Evolutionary conservation across 345 rosid genomes (phyloP), one percentile per base, ranked within the genome.

Genomic region (Hibiscus syriacus): DNA sequence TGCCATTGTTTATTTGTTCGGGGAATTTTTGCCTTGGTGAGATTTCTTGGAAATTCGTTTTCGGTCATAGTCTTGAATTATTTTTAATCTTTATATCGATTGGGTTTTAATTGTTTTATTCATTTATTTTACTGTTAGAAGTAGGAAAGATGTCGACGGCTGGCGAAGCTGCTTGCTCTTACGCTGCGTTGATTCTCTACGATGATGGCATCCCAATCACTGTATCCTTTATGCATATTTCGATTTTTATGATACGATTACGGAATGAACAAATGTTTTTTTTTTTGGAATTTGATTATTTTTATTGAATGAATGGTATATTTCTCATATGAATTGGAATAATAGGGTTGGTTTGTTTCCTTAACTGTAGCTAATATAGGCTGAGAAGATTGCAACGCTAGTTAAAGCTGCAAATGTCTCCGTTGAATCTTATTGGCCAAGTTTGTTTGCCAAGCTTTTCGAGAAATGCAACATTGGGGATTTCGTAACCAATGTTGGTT

Each of bases 391-490:
- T 27, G 56, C 87, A 0, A 49, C 79, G 1, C 3, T 92, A 66
- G 79, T 88, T 7, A 84, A 87, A 55, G 71, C 94, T 1, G 96
- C 98, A 27, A 82, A 84, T 67, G 79, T 87, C 1, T 0, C 3
- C 0, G 57, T 84, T 25, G 98, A 92, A 67, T 73, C 96, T 9
- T 92, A 85, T 81, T 92, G 97, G 97, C 93, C 98, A n/a, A 63
- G 84, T 73, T 74, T 90, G 61, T 90, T 92, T 73, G 87, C 92
- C 16, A 90, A 92, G 86, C 82, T 92, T 34, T 82, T 80, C 0
- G 96, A 90, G 82, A 93, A 88, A 77, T 77, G 86, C 38, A 80
- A 79, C 52, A 23, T 90, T 10, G 90, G 75, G 23, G 96, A 88
- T 57, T 87, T 92, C 71, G 64, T 90, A 68, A 53, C 76, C 80